These are phyloP conservation scores for Erodium trifolium DNA, from an alignment of 441 rosid genomes.

Conservation along the genomic window DNA sequence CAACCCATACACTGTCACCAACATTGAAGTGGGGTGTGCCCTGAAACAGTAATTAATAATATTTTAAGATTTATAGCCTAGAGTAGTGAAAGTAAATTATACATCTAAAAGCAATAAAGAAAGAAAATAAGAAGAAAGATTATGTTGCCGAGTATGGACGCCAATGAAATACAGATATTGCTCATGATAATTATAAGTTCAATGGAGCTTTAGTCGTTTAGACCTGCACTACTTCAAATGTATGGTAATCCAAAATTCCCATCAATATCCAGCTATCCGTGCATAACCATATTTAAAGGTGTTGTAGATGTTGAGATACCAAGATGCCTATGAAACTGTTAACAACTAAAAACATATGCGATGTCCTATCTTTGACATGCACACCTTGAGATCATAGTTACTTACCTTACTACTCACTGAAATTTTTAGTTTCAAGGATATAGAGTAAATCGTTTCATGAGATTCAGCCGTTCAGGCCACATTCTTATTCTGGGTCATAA, in stretches of 20 bases:
- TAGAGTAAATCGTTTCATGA: not conserved
- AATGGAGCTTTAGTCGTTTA: not conserved
- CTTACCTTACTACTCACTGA: not conserved
- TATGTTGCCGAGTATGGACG: no score
- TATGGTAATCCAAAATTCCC: not conserved
- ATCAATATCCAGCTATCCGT: not conserved
- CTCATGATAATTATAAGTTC: not conserved
- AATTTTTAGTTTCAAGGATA: not conserved
- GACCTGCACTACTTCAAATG: not conserved
- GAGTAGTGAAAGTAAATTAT: not conserved
- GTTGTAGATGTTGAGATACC: not conserved
- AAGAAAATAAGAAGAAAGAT: not conserved
- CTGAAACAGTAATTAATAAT: slow-evolving; percentile 24
- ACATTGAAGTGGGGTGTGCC: slow-evolving; percentile 73
- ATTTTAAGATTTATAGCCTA: not conserved
- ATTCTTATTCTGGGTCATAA: not conserved
- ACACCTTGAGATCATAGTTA: not conserved
- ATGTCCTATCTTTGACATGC: not conserved
- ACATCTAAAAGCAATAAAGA: not conserved
- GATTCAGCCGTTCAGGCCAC: not conserved
- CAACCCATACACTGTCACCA: slow-evolving; percentile 81
- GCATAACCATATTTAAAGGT: not conserved
- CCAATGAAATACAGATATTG: not conserved
- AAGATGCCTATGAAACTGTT: not conserved
- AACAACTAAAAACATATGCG: not conserved